phyloP scores from a whole-genome alignment of 192 early-diverging fungal genomes.

The Coemansia sp. region DNA sequence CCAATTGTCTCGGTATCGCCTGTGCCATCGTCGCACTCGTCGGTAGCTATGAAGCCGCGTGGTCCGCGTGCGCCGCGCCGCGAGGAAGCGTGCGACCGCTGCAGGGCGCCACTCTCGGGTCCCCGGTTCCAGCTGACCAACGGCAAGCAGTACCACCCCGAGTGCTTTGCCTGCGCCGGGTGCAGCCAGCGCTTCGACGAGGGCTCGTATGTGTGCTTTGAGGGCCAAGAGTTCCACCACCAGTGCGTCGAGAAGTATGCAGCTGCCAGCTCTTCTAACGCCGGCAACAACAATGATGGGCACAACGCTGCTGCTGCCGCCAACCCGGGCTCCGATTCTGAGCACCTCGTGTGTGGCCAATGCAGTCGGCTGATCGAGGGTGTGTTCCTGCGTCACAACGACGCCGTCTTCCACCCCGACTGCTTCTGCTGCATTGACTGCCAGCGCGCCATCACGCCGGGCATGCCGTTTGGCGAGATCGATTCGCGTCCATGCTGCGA shows the following conservation, averaged over 20 bases:
- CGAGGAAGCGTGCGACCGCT: constrained; percentile 49
- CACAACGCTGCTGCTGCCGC: neutral
- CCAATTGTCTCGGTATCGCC: constrained; percentile 53
- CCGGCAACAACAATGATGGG: neutral
- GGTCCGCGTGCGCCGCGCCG: constrained; percentile 36
- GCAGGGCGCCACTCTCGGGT: constrained; percentile 33
- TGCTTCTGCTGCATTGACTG: constrained; percentile 56
- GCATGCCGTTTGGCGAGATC: constrained; percentile 58
- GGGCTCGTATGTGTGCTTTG: constrained; percentile 58
- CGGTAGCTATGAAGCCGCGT: constrained; percentile 11
- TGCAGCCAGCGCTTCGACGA: constrained; percentile 55
- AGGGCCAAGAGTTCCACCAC: constrained; percentile 57
- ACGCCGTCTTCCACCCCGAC: constrained; percentile 44
- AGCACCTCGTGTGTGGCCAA: constrained; percentile 30
- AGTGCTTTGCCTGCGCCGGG: constrained; percentile 56
- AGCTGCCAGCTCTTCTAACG: neutral
- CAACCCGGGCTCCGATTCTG: neutral
- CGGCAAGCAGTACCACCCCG: constrained; percentile 57
- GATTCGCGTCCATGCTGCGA: constrained; percentile 48
- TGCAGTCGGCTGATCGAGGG: constrained; percentile 45
- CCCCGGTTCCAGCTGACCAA: constrained; percentile 59
- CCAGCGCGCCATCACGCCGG: constrained; percentile 44
- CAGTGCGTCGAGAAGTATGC: constrained; percentile 50
- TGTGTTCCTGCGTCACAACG: constrained; percentile 46
- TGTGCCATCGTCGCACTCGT: constrained; percentile 26